Base-by-base conservation (phyloP, 1,284 basidiomycete genomes). In the Paramarasmius palmivorus region DNA sequence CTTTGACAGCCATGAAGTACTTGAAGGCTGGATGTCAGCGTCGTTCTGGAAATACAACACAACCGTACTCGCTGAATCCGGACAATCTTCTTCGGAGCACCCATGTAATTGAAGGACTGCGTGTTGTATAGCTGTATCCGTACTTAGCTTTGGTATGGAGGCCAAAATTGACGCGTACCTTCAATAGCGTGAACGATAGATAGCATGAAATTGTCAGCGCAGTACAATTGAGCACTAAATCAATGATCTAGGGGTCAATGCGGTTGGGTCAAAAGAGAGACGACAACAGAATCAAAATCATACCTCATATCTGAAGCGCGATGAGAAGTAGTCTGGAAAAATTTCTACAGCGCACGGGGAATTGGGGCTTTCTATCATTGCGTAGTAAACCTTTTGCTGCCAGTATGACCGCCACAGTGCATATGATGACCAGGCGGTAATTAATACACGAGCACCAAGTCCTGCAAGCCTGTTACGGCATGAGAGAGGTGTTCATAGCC, bases 1-100 rank as follows among this genome's bases (percentile, higher is more conserved):
- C 82, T 39, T 78, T 72, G 4, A 83, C 67, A 1, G 79, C 76
- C 62, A 84, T 72, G 65, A 83, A 81, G 57, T 77, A 75, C 81
- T 81, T 32, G 4, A 7, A 45, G 29, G 40, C 3, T 36, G 12
- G 36, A 38, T 32, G 25, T 35, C 9, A 34, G 32, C 9, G n/a
- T 32, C n/a, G n/a, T n/a, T n/a, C n/a, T n/a, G n/a, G n/a, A n/a
- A n/a, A n/a, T n/a, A n/a, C n/a, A n/a, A n/a, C n/a, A n/a, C n/a
- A n/a, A n/a, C n/a, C 68, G 44, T 53, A 80, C 80, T 64, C 74
- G 75, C 68, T 84, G 76, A 46, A 83, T 72, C 8, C 73, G 72
- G 57, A 76, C 70, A 57, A 85, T 70, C 25, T 73, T 69, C 20
- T 68, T 63, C 0, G 81, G 80, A 2, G 82, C 81, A 2, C 81